Conservation (phyloP, 495 filamentous ascomycete genomes). For the Neohortaea acidophila region DNA sequence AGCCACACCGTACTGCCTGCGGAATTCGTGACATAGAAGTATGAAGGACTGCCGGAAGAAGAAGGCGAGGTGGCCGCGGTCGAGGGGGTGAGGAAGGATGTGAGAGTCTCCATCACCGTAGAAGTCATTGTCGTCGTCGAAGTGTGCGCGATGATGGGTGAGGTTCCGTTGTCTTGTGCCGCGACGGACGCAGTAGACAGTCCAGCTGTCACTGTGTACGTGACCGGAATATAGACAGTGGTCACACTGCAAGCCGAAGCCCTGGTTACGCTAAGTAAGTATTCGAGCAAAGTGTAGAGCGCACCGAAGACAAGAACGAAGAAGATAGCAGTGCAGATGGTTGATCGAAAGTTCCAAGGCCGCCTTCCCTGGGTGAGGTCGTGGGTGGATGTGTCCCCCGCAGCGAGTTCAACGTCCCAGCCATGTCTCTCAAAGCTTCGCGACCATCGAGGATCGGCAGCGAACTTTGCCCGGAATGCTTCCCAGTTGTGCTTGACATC, state of each 20-base stretch:
- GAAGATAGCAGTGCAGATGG: background rate
- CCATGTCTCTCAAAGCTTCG: too few relatives aligned
- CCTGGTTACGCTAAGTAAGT: conserved; percentile 13
- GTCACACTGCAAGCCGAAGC: conserved; percentile 10
- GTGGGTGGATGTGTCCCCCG: too few relatives aligned
- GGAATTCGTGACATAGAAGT: background rate
- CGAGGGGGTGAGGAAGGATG: conserved; percentile 4
- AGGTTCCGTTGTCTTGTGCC: background rate
- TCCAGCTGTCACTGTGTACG: conserved; percentile 8
- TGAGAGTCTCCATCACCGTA: conserved; percentile 5
- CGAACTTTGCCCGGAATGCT: too few relatives aligned
- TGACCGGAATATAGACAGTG: conserved; percentile 15
- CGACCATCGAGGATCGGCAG: too few relatives aligned
- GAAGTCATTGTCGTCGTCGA: conserved; percentile 1
- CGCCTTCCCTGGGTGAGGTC: too few relatives aligned
- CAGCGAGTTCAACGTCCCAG: too few relatives aligned
- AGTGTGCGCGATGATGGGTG: background rate
- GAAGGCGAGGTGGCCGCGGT: background rate
- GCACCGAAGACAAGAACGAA: conserved; percentile 13
- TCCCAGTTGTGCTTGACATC: background rate
- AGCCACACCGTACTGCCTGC: conserved; percentile 6
- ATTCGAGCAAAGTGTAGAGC: conserved; percentile 7
- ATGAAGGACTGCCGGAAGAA: conserved; percentile 2
- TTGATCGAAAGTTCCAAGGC: background rate
- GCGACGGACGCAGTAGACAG: background rate